phyloP scores from a whole-genome alignment of 1,284 basidiomycete species.

The Sporisorium reilianum region DNA sequence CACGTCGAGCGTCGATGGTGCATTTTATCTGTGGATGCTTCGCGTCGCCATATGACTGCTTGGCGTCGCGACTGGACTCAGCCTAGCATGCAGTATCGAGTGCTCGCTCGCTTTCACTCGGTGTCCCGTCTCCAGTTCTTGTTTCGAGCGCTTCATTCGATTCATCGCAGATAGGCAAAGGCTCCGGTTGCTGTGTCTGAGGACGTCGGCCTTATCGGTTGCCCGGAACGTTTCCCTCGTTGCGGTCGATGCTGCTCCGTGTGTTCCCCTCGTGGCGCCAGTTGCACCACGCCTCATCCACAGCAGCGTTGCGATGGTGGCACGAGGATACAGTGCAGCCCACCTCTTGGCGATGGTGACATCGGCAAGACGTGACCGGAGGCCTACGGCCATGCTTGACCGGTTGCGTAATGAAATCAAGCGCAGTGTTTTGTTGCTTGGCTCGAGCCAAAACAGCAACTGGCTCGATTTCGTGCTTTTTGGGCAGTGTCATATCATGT shows the following conservation, averaged over 20 bases:
- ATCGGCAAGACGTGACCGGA: conserved; percentile 10
- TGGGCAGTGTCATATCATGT: conserved; percentile 3
- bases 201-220: not conserved
- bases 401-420: conserved; percentile 9
- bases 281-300: not conserved
- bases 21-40: not conserved
- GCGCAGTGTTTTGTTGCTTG: not conserved
- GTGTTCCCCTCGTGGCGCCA: not conserved
- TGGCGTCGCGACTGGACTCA: not conserved
- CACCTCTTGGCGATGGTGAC: conserved; percentile 3
- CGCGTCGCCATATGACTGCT: conserved; percentile 6
- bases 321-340: conserved; percentile 1
- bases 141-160: not conserved
- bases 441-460: not conserved
- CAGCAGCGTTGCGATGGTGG: not conserved
- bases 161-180: not conserved
- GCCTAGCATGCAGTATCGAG: not conserved
- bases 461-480: not conserved
- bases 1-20: conserved; percentile 5
- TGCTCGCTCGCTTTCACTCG: not conserved
- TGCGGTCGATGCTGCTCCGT: not conserved
- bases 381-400: not conserved
- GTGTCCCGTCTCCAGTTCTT: not conserved
- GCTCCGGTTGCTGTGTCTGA: not conserved
- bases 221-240: not conserved